Conservation (phyloP, 1,139 yeast species). For the Kodamaea arcana region DNA sequence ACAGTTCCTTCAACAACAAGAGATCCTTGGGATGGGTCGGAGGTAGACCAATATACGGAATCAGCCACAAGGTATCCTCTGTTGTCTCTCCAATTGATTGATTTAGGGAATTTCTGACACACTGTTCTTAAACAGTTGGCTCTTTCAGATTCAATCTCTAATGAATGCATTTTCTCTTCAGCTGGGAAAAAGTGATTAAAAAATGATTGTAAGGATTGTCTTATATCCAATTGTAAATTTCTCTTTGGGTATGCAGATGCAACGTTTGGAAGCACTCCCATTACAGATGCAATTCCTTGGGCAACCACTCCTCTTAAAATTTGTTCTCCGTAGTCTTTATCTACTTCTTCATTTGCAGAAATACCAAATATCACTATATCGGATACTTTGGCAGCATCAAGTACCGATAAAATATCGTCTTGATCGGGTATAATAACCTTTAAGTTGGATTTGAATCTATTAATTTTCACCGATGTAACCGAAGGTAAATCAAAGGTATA, state of each 20-base stretch:
- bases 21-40: slow-evolving; percentile 23
- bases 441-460: slow-evolving; percentile 69
- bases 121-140: slow-evolving; percentile 66
- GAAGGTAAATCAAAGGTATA: slow-evolving; percentile 39
- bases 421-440: slow-evolving; percentile 75
- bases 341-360: slow-evolving; percentile 83
- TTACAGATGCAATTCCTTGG: slow-evolving; percentile 84
- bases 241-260: slow-evolving; percentile 63
- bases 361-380: slow-evolving; percentile 86
- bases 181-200: slow-evolving; percentile 89
- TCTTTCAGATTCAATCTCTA: slow-evolving; percentile 67
- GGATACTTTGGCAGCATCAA: slow-evolving; percentile 86
- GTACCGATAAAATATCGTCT: slow-evolving; percentile 57
- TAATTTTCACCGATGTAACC: slow-evolving; percentile 47
- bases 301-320: slow-evolving; percentile 81
- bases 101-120: slow-evolving; percentile 84
- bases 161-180: slow-evolving; percentile 69
- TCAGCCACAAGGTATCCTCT: slow-evolving; percentile 87
- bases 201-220: slow-evolving; percentile 76
- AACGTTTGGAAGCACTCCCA: slow-evolving; percentile 80
- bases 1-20: slow-evolving; percentile 76
- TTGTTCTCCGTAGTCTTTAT: slow-evolving; percentile 76
- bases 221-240: slow-evolving; percentile 72
- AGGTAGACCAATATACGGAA: slow-evolving; percentile 43
- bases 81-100: slow-evolving; percentile 86